Percentiles rank a stretch among this genome's conserved stretches.
phyloP scores from a whole-genome alignment of 805 yeast genomes.

The Candida ponderosae region DNA sequence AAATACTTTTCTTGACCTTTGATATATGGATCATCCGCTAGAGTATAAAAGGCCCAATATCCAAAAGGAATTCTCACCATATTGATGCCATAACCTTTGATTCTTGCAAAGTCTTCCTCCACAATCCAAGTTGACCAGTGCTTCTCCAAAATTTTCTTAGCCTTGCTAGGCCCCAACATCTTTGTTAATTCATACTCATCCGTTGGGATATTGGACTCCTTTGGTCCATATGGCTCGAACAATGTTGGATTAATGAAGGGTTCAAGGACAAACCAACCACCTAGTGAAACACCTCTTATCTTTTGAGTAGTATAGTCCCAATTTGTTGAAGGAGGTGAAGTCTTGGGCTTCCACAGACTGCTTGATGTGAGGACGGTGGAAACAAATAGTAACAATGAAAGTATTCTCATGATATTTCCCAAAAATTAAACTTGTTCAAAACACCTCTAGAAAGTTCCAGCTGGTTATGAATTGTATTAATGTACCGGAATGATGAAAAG shows the following conservation, averaged over 20 bases:
- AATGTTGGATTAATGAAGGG: constrained; percentile 65
- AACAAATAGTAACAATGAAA: too few species aligned
- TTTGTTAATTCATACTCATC: constrained; percentile 55
- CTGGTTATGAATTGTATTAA: too few species aligned
- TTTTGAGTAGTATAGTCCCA: constrained; percentile 15
- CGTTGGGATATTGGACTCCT: constrained; percentile 34
- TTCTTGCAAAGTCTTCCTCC: constrained; percentile 48
- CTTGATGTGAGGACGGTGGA: background rate
- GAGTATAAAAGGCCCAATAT: constrained; percentile 56
- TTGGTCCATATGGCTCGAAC: constrained; percentile 28
- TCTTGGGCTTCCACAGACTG: too few species aligned
- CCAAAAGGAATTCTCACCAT: constrained; percentile 75
- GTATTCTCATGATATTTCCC: too few species aligned
- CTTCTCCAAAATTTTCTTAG: constrained; percentile 30
- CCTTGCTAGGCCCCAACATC: constrained; percentile 38
- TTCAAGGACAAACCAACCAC: constrained; percentile 69
- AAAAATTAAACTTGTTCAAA: too few species aligned
- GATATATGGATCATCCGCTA: constrained; percentile 52
- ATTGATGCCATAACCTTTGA: constrained; percentile 48
- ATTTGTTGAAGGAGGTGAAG: background rate
- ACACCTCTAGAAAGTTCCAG: too few species aligned
- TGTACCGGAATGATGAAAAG: too few species aligned
- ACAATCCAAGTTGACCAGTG: constrained; percentile 58
- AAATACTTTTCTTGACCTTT: constrained; percentile 59
- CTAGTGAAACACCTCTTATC: constrained; percentile 43